Evolutionary conservation across 192 early-diverging fungal genomes (phyloP).

Genomic region (Spinellus fusiger): DNA sequence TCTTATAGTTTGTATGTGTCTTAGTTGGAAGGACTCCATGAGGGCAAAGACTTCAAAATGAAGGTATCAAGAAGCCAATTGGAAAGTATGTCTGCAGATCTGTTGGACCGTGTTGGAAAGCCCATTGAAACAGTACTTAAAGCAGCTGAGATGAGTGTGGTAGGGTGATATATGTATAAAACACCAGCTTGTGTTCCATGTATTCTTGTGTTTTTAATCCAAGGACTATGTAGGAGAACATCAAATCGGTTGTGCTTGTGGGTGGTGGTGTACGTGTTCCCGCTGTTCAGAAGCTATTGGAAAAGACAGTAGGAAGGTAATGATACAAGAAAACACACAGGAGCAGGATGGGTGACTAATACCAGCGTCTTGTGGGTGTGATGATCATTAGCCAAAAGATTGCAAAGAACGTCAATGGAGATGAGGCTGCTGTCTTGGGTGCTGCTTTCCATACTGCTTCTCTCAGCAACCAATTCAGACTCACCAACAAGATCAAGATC

Average conservation of each 20-base stretch:
- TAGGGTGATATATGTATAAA: constrained; percentile 12
- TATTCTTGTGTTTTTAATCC: background rate
- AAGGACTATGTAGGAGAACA: constrained; percentile 38
- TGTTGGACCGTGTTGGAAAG: constrained; percentile 58
- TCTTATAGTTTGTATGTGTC: background rate
- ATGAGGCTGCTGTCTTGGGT: constrained; percentile 91
- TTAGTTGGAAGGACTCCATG: constrained; percentile 79
- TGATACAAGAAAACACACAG: background rate
- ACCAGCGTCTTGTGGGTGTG: no score
- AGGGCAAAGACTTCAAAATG: constrained; percentile 79
- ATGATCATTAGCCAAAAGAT: constrained; percentile 75
- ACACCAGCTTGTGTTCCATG: background rate
- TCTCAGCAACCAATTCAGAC: constrained; percentile 79
- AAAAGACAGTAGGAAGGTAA: constrained; percentile 63
- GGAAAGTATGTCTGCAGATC: constrained; percentile 63
- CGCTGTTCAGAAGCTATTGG: constrained; percentile 68
- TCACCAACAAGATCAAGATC: constrained; percentile 72
- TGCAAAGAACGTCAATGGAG: constrained; percentile 90
- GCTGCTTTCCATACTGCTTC: constrained; percentile 85
- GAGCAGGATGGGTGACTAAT: background rate
- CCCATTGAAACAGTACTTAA: constrained; percentile 72
- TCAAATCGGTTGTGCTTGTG: constrained; percentile 88
- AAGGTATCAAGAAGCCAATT: constrained; percentile 73
- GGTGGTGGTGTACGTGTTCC: constrained; percentile 92
- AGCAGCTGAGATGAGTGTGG: constrained; percentile 57